These are phyloP conservation scores for Yamadazyma conglobata DNA, from an alignment of 1,139 yeast species.

Conservation along the genomic window DNA sequence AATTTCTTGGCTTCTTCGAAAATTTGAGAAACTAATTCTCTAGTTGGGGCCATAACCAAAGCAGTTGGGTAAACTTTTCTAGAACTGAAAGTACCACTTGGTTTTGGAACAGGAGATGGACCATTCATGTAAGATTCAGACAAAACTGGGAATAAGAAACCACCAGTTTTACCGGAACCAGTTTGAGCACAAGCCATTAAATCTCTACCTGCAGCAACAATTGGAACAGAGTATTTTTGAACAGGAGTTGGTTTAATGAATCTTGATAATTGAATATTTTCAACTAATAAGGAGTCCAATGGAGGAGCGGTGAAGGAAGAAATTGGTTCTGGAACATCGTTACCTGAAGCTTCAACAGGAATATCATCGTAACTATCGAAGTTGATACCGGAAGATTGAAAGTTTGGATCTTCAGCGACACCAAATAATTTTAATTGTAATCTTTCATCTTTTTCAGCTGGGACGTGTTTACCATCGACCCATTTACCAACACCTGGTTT, in stretches of 20 bases:
- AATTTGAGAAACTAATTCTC: slow-evolving; percentile 97
- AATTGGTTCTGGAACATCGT: slow-evolving; percentile 91
- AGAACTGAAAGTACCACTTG: slow-evolving; percentile 54
- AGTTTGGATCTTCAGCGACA: slow-evolving; percentile 71
- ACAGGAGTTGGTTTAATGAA: slow-evolving; percentile 98
- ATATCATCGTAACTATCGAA: slow-evolving; percentile 98
- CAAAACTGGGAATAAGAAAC: slow-evolving; percentile 95
- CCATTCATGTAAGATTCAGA: slow-evolving; percentile 89
- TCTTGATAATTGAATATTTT: slow-evolving; percentile 83
- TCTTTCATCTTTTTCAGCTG: slow-evolving; percentile 68
- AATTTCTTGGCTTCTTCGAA: slow-evolving; percentile 94
- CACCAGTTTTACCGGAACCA: slow-evolving; percentile 99
- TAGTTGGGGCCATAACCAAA: slow-evolving; percentile 94
- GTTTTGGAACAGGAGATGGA: slow-evolving; percentile 65
- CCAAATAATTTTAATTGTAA: slow-evolving; percentile 86
- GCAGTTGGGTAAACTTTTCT: slow-evolving; percentile 93
- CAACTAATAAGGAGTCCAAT: slow-evolving; percentile 79
- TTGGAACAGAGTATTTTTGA: slow-evolving; percentile 97
- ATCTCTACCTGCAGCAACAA: slow-evolving; percentile 93
- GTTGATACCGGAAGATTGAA: slow-evolving; percentile 96
- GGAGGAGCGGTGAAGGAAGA: slow-evolving; percentile 88
- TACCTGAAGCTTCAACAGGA: slow-evolving; percentile 97
- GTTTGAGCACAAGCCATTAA: slow-evolving; percentile 99
- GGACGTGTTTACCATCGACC: slow-evolving; percentile 85
- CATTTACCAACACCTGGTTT: slow-evolving; percentile 65